A percentile compares a stretch with the other conserved stretches of the same genome.
These are phyloP conservation scores for Kingdonia uniflora DNA, from an alignment of 164 flowering plant species.

Conservation along the genomic window DNA sequence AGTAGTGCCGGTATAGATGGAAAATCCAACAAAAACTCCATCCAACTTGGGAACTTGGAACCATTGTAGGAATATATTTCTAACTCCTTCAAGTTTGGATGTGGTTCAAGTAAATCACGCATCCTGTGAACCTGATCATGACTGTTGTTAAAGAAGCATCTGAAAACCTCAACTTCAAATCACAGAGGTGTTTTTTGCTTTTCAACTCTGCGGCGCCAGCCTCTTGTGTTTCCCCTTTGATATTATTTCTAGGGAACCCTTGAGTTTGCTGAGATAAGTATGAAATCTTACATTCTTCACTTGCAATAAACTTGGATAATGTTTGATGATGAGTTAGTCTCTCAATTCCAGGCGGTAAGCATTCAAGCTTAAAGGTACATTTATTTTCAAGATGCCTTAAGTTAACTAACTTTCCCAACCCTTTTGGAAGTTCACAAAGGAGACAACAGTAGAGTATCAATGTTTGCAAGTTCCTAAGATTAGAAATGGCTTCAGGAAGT, in stretches of 20 bases:
- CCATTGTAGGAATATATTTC: background rate
- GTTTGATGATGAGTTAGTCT: background rate
- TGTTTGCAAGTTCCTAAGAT: background rate
- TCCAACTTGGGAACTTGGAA: slow-evolving; percentile 2
- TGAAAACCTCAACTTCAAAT: background rate
- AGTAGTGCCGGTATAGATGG: too few relatives aligned
- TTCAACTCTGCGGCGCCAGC: background rate
- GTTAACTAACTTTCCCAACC: background rate
- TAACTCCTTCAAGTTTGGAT: too few relatives aligned
- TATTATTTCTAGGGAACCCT: slow-evolving; percentile 1
- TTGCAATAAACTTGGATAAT: background rate
- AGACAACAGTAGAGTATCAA: background rate
- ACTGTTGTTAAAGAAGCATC: background rate
- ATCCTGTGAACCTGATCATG: background rate
- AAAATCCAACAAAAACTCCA: background rate
- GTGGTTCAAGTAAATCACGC: slow-evolving; percentile 1
- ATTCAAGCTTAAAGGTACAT: background rate
- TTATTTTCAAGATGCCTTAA: slow-evolving; percentile 1
- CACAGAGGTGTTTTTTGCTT: background rate
- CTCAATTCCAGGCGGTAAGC: background rate
- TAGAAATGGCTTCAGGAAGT: slow-evolving; percentile 1
- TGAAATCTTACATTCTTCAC: background rate
- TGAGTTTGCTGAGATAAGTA: background rate
- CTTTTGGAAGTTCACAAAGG: slow-evolving; percentile 1
- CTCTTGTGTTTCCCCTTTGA: background rate